These are phyloP conservation scores for Boletus rubroflammeus DNA, from an alignment of 768 basidiomycete genomes.

Conservation along the genomic window DNA sequence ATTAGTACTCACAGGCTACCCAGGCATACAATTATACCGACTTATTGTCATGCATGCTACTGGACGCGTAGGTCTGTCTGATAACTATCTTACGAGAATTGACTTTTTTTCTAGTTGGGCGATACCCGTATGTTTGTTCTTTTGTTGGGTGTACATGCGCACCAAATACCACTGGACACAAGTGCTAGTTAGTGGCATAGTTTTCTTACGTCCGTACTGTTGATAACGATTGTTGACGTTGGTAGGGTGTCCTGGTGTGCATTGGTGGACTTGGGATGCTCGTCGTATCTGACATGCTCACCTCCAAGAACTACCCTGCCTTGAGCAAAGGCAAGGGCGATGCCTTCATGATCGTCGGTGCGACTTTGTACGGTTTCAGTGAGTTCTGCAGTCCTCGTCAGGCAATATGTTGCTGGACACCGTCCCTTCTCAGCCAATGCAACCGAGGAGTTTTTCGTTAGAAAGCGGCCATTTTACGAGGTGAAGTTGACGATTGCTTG, in stretches of 20 bases:
- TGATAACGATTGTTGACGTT: background rate
- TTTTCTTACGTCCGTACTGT: background rate
- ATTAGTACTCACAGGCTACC: background rate
- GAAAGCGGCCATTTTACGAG: conserved; percentile 77
- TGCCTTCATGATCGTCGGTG: conserved; percentile 82
- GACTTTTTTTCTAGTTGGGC: conserved; percentile 60
- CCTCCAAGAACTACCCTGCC: conserved; percentile 70
- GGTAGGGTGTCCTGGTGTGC: conserved; percentile 69
- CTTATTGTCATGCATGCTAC: conserved; percentile 85
- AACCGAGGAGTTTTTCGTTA: conserved; percentile 84
- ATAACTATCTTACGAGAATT: background rate
- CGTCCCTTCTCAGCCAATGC: conserved; percentile 59
- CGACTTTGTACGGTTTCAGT: conserved; percentile 86
- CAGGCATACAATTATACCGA: conserved; percentile 86
- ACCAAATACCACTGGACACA: conserved; percentile 83
- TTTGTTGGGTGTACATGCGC: conserved; percentile 81
- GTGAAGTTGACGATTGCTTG: conserved; percentile 25
- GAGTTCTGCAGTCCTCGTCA: conserved; percentile 27
- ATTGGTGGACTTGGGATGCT: conserved; percentile 75
- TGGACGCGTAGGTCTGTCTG: conserved; percentile 64
- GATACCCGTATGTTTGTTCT: conserved; percentile 80
- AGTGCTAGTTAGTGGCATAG: conserved; percentile 49
- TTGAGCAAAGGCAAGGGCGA: conserved; percentile 71
- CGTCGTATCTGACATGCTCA: conserved; percentile 74
- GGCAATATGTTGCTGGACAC: background rate